Percentiles rank a stretch among this genome's conserved stretches.
Evolutionary conservation across 2,329 filamentous ascomycete genomes (phyloP).

Genomic region (Cercospora nicotianae): DNA sequence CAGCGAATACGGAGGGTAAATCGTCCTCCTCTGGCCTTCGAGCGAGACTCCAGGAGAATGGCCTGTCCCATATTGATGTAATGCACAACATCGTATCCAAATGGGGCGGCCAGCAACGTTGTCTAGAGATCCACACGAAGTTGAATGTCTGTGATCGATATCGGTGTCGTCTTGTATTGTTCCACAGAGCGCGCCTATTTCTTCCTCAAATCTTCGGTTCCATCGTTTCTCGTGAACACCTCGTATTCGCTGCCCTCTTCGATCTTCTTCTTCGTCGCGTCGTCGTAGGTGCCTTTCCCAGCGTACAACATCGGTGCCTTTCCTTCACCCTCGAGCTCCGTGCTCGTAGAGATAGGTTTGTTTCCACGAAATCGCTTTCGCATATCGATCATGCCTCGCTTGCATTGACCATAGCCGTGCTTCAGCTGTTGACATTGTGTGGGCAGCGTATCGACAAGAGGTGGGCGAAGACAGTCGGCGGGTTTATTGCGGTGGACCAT

Average conservation of each 20-base stretch:
- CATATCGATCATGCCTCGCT: constrained; percentile 96
- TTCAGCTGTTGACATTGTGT: constrained; percentile 88
- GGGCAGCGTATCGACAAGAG: constrained; percentile 78
- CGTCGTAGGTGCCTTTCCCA: constrained; percentile 53
- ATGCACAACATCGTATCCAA: not conserved
- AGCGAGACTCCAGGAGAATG: not conserved
- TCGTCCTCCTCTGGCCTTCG: not conserved
- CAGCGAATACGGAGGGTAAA: not conserved
- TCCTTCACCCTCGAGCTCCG: constrained; percentile 55
- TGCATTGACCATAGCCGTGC: constrained; percentile 91
- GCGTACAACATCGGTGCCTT: constrained; percentile 69
- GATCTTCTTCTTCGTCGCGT: constrained; percentile 32
- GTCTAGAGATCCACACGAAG: not conserved
- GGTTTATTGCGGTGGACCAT: constrained; percentile 86
- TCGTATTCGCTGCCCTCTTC: constrained; percentile 37
- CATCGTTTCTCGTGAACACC: constrained; percentile 36
- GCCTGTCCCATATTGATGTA: not conserved
- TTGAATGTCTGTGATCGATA: not conserved
- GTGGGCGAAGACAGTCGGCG: constrained; percentile 81
- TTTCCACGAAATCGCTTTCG: constrained; percentile 96
- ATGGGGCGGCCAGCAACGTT: not conserved
- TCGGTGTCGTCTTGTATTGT: not conserved
- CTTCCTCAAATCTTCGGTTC: constrained; percentile 35
- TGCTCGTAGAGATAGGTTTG: constrained; percentile 72
- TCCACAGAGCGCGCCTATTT: constrained; percentile 22